Percentiles rank a stretch among this genome's conserved stretches.
Conservation (phyloP, 2,329 filamentous ascomycete species). For the Ophidiomyces ophidiicola region DNA sequence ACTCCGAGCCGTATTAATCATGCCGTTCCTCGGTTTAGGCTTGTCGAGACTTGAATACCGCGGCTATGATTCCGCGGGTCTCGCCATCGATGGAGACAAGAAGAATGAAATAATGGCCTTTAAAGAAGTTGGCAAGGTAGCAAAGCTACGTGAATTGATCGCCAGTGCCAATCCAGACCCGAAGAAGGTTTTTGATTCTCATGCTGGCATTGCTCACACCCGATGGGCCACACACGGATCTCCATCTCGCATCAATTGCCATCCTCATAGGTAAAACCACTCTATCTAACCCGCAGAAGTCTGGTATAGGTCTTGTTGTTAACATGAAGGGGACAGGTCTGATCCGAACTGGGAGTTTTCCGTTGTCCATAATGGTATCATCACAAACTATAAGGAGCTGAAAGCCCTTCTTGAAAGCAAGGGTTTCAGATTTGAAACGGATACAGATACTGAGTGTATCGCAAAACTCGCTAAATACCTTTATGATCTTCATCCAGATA, state of each 20-base stretch:
- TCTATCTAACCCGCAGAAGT: background rate
- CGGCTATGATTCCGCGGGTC: conserved; percentile 93
- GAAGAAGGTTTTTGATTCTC: conserved; percentile 90
- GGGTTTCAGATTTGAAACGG: conserved; percentile 97
- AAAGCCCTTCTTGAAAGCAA: conserved; percentile 86
- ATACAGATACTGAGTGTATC: conserved; percentile 98
- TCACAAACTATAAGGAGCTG: conserved; percentile 99
- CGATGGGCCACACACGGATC: conserved; percentile 97
- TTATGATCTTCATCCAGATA: conserved; percentile 82
- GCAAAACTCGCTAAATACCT: conserved; percentile 98
- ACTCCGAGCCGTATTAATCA: background rate
- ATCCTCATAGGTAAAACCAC: conserved; percentile 77
- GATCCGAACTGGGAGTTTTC: conserved; percentile 93
- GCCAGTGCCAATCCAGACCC: conserved; percentile 70
- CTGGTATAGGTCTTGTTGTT: background rate
- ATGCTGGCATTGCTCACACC: conserved; percentile 97
- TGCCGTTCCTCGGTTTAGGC: conserved; percentile 42
- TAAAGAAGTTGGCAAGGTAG: conserved; percentile 99
- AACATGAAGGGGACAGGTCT: conserved; percentile 47
- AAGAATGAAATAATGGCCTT: conserved; percentile 94
- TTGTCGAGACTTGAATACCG: conserved; percentile 94
- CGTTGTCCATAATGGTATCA: conserved; percentile 98
- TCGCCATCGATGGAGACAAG: conserved; percentile 95
- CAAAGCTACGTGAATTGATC: conserved; percentile 88
- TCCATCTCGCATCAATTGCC: conserved; percentile 90